A percentile compares a stretch with the other conserved stretches of the same genome.
Evolutionary conservation across 352 stramenopile genomes (phyloP).

Genomic region (Phytophthora europaea): DNA sequence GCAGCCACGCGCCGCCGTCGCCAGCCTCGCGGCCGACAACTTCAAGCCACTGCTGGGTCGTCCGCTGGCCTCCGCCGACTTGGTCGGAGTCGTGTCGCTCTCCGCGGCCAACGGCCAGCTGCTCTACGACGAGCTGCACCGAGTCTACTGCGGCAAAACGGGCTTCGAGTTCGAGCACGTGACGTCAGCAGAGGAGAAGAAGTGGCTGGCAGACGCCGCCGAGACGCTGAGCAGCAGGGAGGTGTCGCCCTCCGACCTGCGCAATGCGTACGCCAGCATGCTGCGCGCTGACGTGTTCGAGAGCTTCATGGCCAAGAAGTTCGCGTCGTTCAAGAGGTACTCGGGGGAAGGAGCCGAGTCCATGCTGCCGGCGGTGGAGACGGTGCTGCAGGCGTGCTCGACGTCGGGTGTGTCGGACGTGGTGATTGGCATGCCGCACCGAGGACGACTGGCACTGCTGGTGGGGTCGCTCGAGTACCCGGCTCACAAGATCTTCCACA

Average conservation of each 20-base stretch:
- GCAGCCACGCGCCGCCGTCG: constrained; percentile 41
- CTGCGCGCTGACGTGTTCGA: constrained; percentile 87
- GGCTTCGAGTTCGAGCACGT: constrained; percentile 88
- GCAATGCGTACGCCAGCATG: constrained; percentile 86
- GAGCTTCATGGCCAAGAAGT: constrained; percentile 89
- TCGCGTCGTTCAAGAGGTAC: constrained; percentile 90
- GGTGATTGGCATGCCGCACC: constrained; percentile 90
- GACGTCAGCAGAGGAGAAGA: constrained; percentile 65
- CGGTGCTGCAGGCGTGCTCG: constrained; percentile 68
- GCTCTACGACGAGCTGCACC: constrained; percentile 69
- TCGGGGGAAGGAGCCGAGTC: constrained; percentile 86
- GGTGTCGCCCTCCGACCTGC: constrained; percentile 72
- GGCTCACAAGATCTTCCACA: constrained; percentile 86
- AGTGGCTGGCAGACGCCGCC: constrained; percentile 67
- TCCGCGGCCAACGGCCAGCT: constrained; percentile 46
- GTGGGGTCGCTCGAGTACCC: constrained; percentile 85
- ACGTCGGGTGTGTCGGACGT: constrained; percentile 68
- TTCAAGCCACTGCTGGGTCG: constrained; percentile 65
- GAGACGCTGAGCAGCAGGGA: constrained; percentile 54
- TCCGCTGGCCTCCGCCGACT: constrained; percentile 27
- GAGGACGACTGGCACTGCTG: constrained; percentile 81
- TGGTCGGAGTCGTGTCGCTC: constrained; percentile 36
- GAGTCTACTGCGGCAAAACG: constrained; percentile 82
- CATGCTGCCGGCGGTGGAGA: constrained; percentile 83
- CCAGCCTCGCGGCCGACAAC: constrained; percentile 48